A percentile compares a stretch with the other conserved stretches of the same genome.
These are phyloP conservation scores for Podospora anserina DNA, from an alignment of 495 filamentous ascomycete genomes.

Conservation along the genomic window DNA sequence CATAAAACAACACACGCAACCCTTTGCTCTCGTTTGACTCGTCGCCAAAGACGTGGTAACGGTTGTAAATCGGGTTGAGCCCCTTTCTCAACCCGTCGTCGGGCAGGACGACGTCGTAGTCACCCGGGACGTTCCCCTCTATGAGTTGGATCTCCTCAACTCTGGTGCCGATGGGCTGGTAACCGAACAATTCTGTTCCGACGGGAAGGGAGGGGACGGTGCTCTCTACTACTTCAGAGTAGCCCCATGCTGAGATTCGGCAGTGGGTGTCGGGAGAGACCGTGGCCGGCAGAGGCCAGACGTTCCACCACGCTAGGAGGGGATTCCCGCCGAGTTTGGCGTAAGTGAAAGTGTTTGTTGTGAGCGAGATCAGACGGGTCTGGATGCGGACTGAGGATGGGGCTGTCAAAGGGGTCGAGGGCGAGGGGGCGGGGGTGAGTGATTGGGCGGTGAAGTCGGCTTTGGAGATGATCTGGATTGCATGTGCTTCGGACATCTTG, in stretches of 20 bases:
- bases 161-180: slow-evolving; percentile 41
- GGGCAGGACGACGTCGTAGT: slow-evolving; percentile 35
- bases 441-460: slow-evolving; percentile 4
- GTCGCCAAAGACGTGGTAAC: slow-evolving; percentile 36
- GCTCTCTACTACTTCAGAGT: slow-evolving; percentile 48
- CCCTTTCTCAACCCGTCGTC: slow-evolving; percentile 42
- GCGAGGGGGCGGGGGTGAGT: slow-evolving; percentile 1
- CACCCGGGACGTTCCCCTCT: slow-evolving; percentile 30
- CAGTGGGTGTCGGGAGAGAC: slow-evolving; percentile 43
- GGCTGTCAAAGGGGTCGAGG: neutral
- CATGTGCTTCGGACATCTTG: neutral
- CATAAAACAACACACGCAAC: slow-evolving; percentile 41
- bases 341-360: slow-evolving; percentile 57
- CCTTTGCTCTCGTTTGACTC: slow-evolving; percentile 15
- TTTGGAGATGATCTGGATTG: slow-evolving; percentile 13
- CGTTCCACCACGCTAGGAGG: slow-evolving; percentile 47
- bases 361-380: slow-evolving; percentile 44
- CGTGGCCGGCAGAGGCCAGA: slow-evolving; percentile 29
- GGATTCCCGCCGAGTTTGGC: slow-evolving; percentile 43
- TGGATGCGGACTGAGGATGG: slow-evolving; percentile 39
- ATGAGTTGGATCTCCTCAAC: slow-evolving; percentile 32
- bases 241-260: slow-evolving; percentile 57
- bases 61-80: slow-evolving; percentile 54
- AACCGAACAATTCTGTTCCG: slow-evolving; percentile 39
- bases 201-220: slow-evolving; percentile 34